Conservation (phyloP, 2,329 filamentous ascomycete species). For the Pseudogymnoascus sp. region DNA sequence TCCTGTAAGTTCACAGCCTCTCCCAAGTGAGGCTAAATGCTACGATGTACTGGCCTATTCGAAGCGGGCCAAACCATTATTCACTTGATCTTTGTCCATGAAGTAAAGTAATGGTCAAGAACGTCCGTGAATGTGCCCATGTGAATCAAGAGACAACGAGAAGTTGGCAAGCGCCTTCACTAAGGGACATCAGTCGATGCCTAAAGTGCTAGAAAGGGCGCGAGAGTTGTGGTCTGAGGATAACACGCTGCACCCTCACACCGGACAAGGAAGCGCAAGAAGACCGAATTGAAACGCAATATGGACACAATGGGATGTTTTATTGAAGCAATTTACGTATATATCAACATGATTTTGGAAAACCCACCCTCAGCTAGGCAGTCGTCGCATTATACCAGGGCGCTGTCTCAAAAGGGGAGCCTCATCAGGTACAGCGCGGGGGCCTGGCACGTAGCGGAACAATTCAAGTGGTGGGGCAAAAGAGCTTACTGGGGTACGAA, state of each 20-base stretch:
- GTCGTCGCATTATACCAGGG: not conserved
- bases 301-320: not conserved
- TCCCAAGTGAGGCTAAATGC: not conserved
- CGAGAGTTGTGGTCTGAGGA: not conserved
- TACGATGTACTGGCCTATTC: not conserved
- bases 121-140: not conserved
- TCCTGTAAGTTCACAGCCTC: not conserved
- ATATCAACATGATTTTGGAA: not conserved
- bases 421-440: conserved; percentile 1
- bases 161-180: not conserved
- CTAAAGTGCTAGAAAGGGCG: not conserved
- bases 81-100: not conserved
- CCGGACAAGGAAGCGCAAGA: not conserved
- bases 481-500: not conserved
- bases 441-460: not conserved
- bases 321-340: conserved; percentile 1
- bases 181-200: not conserved
- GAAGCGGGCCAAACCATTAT: not conserved
- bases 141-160: not conserved
- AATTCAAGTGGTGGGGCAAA: not conserved
- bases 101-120: not conserved
- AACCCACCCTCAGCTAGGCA: not conserved
- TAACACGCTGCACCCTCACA: not conserved
- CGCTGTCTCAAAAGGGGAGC: not conserved
- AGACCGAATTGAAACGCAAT: not conserved